phyloP scores from a whole-genome alignment of 805 yeast species.

The Starmera quercuum region DNA sequence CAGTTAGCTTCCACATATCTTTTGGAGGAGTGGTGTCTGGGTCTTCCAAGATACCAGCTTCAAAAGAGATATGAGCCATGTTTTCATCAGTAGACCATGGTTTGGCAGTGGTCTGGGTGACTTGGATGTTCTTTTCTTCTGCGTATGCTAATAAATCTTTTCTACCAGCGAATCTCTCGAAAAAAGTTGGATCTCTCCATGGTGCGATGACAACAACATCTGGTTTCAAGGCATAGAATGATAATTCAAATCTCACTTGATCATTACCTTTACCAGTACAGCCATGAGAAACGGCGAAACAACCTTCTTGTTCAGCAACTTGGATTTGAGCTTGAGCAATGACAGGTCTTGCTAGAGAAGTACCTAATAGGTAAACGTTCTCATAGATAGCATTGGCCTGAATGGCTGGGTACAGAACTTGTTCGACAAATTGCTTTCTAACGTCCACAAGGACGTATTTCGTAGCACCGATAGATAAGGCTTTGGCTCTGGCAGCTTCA shows the following conservation, averaged over 20 bases:
- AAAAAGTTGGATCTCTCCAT: slow-evolving; percentile 96
- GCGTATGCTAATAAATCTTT: slow-evolving; percentile 93
- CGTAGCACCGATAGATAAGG: slow-evolving; percentile 93
- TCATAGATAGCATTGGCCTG: slow-evolving; percentile 97
- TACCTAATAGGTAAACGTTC: slow-evolving; percentile 93
- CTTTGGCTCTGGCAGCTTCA: slow-evolving; percentile 93
- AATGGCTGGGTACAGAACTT: slow-evolving; percentile 89
- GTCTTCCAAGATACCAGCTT: slow-evolving; percentile 98
- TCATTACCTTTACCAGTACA: slow-evolving; percentile 99
- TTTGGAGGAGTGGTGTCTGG: slow-evolving; percentile 99
- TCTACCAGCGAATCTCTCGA: slow-evolving; percentile 96
- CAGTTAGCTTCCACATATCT: slow-evolving; percentile 99
- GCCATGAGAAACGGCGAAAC: slow-evolving; percentile 98
- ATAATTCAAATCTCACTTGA: slow-evolving; percentile 95
- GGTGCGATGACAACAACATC: slow-evolving; percentile 97
- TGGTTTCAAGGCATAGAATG: slow-evolving; percentile 96
- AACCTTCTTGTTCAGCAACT: slow-evolving; percentile 95
- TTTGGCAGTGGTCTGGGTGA: slow-evolving; percentile 94
- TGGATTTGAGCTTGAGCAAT: slow-evolving; percentile 97
- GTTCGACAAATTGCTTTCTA: slow-evolving; percentile 89
- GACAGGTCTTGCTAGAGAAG: slow-evolving; percentile 97
- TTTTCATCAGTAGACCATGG: slow-evolving; percentile 99
- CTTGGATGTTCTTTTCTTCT: slow-evolving; percentile 85
- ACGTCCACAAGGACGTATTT: slow-evolving; percentile 93
- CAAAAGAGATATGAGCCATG: slow-evolving; percentile 97